phyloP scores from a whole-genome alignment of 495 filamentous ascomycete genomes.

The Rusavskia elegans region DNA sequence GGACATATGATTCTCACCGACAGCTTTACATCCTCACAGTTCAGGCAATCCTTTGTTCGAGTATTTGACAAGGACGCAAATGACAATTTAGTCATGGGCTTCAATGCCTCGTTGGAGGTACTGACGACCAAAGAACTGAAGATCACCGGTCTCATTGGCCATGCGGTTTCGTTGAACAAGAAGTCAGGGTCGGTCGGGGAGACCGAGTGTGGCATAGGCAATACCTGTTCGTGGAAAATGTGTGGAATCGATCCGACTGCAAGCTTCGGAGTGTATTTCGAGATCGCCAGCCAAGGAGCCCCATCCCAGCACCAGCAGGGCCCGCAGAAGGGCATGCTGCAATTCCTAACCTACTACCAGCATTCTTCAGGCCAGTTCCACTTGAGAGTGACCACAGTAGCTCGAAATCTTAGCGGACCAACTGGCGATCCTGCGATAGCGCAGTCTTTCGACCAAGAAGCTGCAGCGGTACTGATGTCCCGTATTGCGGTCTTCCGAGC shows the following conservation, averaged over 20 bases:
- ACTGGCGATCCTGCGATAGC: constrained; percentile 95
- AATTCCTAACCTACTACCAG: constrained; percentile 98
- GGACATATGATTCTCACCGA: constrained; percentile 98
- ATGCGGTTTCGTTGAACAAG: constrained; percentile 92
- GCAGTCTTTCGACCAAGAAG: constrained; percentile 97
- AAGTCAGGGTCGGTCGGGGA: constrained; percentile 95
- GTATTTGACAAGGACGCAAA: constrained; percentile 94
- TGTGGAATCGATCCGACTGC: constrained; percentile 89
- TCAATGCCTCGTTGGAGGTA: constrained; percentile 94
- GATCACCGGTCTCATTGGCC: constrained; percentile 94
- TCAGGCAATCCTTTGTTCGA: constrained; percentile 96
- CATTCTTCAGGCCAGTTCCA: constrained; percentile 94
- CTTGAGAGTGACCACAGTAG: constrained; percentile 85
- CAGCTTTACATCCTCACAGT: constrained; percentile 98
- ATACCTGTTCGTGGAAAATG: constrained; percentile 99
- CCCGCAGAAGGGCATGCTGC: constrained; percentile 88
- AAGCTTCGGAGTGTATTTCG: constrained; percentile 94
- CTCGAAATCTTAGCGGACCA: constrained; percentile 80
- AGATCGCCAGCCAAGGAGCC: constrained; percentile 88
- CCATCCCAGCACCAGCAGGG: constrained; percentile 73
- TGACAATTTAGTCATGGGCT: constrained; percentile 93
- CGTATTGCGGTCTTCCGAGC: constrained; percentile 98
- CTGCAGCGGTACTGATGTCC: constrained; percentile 94
- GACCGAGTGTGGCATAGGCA: constrained; percentile 96
- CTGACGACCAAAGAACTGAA: constrained; percentile 97